Conservation (phyloP, 176 grass and related monocot species). For the Microstegium vimineum region DNA sequence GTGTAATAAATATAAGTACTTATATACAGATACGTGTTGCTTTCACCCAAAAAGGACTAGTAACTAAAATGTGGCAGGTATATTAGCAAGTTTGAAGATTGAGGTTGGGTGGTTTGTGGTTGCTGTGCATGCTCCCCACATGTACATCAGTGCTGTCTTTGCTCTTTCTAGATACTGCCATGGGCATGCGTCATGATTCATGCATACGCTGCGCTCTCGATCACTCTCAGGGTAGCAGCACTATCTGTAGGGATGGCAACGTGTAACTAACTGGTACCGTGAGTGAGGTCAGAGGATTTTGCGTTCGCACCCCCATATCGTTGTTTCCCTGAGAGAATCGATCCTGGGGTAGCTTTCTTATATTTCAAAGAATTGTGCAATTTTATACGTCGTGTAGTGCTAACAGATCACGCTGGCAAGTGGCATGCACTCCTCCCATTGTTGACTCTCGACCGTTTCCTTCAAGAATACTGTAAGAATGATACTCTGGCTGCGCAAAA, state of each 20-base stretch:
- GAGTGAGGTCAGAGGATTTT: slow-evolving; percentile 34
- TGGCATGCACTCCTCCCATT: slow-evolving; percentile 32
- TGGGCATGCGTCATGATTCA: neutral
- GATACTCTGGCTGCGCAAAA: neutral
- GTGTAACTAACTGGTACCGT: neutral
- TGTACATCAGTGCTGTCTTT: neutral
- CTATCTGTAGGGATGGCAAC: slow-evolving; percentile 7
- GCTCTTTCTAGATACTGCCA: neutral
- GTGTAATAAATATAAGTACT: neutral
- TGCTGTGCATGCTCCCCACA: slow-evolving; percentile 42
- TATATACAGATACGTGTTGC: neutral
- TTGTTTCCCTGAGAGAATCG: neutral
- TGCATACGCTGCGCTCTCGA: neutral
- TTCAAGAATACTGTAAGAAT: slow-evolving; percentile 12
- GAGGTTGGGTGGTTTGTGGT: neutral
- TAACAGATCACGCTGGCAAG: slow-evolving; percentile 10
- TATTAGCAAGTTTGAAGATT: slow-evolving; percentile 4
- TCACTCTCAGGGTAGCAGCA: neutral
- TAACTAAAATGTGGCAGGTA: neutral
- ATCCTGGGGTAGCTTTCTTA: neutral
- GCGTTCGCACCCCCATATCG: neutral
- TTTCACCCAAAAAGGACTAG: neutral
- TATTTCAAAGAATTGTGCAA: neutral
- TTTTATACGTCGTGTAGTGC: neutral
- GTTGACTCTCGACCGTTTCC: slow-evolving; percentile 7